Evolutionary conservation across 1,139 yeast species (phyloP).

Genomic region (Hanseniaspora gamundiae): DNA sequence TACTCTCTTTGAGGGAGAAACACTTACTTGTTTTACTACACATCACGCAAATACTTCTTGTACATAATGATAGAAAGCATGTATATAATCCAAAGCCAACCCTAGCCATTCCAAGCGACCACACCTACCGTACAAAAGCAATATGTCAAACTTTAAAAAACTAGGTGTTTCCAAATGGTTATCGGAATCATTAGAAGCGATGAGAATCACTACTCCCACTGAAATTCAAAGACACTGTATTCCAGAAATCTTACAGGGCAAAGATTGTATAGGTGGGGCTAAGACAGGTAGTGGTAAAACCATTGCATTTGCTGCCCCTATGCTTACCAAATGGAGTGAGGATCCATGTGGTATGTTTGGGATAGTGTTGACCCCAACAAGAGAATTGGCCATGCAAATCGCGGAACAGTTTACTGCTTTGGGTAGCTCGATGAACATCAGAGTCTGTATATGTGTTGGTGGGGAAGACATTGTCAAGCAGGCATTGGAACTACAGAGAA

Average conservation of each 20-base stretch:
- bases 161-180: conserved; percentile 85
- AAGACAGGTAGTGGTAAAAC: conserved; percentile 98
- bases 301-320: conserved; percentile 93
- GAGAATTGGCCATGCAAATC: conserved; percentile 91
- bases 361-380: conserved; percentile 78
- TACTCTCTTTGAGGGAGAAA: too few relatives aligned
- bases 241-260: conserved; percentile 62
- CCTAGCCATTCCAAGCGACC: too few relatives aligned
- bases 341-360: conserved; percentile 94
- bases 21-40: too few relatives aligned
- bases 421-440: conserved; percentile 79
- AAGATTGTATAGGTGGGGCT: conserved; percentile 96
- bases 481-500: conserved; percentile 63
- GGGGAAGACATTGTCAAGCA: conserved; percentile 90
- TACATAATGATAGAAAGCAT: too few relatives aligned
- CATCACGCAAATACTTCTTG: too few relatives aligned
- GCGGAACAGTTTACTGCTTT: conserved; percentile 93
- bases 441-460: conserved; percentile 76
- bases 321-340: conserved; percentile 85
- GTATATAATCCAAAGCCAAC: too few relatives aligned
- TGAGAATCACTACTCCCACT: conserved; percentile 78
- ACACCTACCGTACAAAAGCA: too few relatives aligned
- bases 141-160: conserved; percentile 34
- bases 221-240: conserved; percentile 81
- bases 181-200: conserved; percentile 61